Evolutionary conservation across 345 rosid species (phyloP), one percentile per base, ranked within the genome.

Genomic region (Cardamine resedifolia): DNA sequence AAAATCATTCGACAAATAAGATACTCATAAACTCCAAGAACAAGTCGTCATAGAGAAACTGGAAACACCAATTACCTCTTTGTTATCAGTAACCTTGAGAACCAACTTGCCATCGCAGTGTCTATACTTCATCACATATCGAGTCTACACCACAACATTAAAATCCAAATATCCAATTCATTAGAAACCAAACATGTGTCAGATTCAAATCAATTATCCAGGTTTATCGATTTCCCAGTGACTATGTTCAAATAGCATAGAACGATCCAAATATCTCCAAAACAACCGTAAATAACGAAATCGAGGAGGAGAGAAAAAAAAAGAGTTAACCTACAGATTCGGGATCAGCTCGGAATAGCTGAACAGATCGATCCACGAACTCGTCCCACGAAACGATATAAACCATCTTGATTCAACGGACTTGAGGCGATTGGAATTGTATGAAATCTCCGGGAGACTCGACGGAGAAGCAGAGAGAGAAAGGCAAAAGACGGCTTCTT

Each of bases 51-150:
- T 2, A 77, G 11, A 21, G n/a, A 57, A 57, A 28, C 0, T 7
- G 27, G 21, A 16, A 26, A 56, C 23, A 21, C 7, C 15, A 26
- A 44, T 33, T 81, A 87, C 97, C 96, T 95, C 96, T 78, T 83
- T 90, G 86, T 95, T 87, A 75, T 95, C 97, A 58, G 99, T 91
- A 80, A 95, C 99, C 85, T 91, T 95, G 77, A 95, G 95, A 81
- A 95, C 92, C 91, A 95, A 82, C 73, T 88, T 91, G 65, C 97
- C 97, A 6, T 95, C 97, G 23, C 96, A 88, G 71, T 91, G 96
- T 59, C 99, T 76, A 77, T 89, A 95, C 87, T 95, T 95, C 83
- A 89, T 87, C 24, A 83, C 84, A 80, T 95, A 95, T 48, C 99
- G 87, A 41, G 99, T 89, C 97, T 95, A 72, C 49, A 14, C 36